A percentile compares a stretch with the other conserved stretches of the same genome.
phyloP scores from a whole-genome alignment of 2,329 filamentous ascomycete species.

The Sclerotinia spermophila region DNA sequence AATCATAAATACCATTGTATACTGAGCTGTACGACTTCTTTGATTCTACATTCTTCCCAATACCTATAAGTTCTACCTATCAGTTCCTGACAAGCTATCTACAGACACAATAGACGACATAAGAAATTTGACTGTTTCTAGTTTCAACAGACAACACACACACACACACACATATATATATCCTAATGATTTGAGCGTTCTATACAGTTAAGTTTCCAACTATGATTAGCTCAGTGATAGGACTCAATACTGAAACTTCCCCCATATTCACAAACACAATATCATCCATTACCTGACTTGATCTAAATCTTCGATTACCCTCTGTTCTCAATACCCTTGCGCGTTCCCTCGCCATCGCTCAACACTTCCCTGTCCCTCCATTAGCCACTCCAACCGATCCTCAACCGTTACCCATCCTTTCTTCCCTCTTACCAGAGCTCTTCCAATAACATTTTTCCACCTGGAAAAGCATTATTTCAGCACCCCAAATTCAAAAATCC shows the following conservation, averaged over 20 bases:
- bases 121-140: too few species aligned
- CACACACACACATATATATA: not conserved
- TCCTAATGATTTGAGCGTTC: too few species aligned
- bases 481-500: too few species aligned
- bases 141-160: not conserved
- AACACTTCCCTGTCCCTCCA: slow-evolving; percentile 28
- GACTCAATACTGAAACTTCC: not conserved
- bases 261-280: too few species aligned
- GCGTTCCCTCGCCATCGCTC: slow-evolving; percentile 17
- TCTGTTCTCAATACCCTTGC: not conserved
- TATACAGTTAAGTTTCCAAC: not conserved
- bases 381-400: slow-evolving; percentile 34
- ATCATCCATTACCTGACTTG: not conserved
- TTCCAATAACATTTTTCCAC: slow-evolving; percentile 46
- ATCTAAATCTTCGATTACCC: too few species aligned
- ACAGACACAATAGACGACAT: too few species aligned
- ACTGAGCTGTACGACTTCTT: not conserved
- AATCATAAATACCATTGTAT: not conserved
- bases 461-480: slow-evolving; percentile 31
- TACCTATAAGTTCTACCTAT: too few species aligned
- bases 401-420: slow-evolving; percentile 35
- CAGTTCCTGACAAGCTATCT: too few species aligned
- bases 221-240: not conserved
- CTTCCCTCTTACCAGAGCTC: slow-evolving; percentile 37
- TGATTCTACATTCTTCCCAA: too few species aligned